Evolutionary conservation across 257 asterid species (phyloP), one percentile per base, ranked within the genome.

Genomic region (Solanum okadae): DNA sequence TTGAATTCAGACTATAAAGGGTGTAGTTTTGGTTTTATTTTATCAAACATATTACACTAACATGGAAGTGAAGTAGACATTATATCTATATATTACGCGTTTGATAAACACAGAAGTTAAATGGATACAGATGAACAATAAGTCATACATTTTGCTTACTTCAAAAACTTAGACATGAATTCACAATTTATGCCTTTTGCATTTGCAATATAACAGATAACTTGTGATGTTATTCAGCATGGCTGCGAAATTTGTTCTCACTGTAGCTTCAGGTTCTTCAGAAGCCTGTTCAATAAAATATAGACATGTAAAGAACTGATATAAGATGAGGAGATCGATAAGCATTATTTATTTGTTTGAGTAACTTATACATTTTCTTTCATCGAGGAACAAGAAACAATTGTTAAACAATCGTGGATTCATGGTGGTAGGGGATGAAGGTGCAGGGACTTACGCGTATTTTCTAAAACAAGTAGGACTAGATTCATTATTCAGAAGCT

Each of bases 201-300:
- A 46, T 46, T 82, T 12, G 23, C 12, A 9, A 40, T 77, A 23
- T 18, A 49, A 2, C 13, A 38, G 44, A 10, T 2, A 82, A 82
- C 2, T 18, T 82, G 86, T 81, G 70, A 82, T 82, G 44, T 82
- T 82, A 81, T 81, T 29, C 42, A 46, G 86, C 70, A 29, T 46
- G 68, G 42, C 70, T 3, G 70, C 70, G 31, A 31, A 82, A 49
- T 31, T 65, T 34, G 29, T n/a, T 59, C 71, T 92, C 91, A 90
- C 72, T 93, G 93, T 87, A 94, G 86, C 92, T 89, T 93, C 63
- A 94, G 92, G 91, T 94, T 93, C 98, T 92, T 94, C 92, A 95
- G 56, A 89, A 93, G 91, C 96, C 98, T 95, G 95, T 90, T 83
- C 38, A 86, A 6, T 5, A n/a, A 71, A 44, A 63, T 42, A 89